Conservation (phyloP, 169 alveolate genomes). For the Besnoitia besnoiti region DNA sequence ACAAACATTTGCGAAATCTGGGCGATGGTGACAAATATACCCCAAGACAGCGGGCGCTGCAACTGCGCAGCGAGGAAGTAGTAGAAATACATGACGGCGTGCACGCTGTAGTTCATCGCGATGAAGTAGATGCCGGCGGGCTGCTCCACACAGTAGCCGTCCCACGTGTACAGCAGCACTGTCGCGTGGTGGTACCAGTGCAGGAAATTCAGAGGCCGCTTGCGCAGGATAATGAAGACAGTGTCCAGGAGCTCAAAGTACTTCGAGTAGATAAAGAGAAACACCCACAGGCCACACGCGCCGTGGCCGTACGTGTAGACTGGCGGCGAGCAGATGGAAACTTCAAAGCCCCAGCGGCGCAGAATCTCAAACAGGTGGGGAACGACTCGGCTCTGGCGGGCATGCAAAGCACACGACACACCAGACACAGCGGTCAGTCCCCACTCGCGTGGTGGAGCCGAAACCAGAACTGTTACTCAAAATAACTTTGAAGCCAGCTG, state of each 20-base stretch:
- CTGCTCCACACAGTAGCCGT: slow-evolving; percentile 80
- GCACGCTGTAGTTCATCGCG: slow-evolving; percentile 85
- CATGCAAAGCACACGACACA: too few relatives aligned
- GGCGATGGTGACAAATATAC: slow-evolving; percentile 75
- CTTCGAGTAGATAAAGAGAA: slow-evolving; percentile 81
- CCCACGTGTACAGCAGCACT: slow-evolving; percentile 87
- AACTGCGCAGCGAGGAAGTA: slow-evolving; percentile 77
- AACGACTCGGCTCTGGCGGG: slow-evolving; percentile 70
- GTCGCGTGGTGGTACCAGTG: slow-evolving; percentile 90
- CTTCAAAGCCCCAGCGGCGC: slow-evolving; percentile 73
- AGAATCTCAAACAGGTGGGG: slow-evolving; percentile 71
- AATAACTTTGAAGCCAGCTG: too few relatives aligned
- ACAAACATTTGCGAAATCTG: slow-evolving; percentile 83
- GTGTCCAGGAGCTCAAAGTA: slow-evolving; percentile 86
- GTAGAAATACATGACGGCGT: slow-evolving; percentile 85
- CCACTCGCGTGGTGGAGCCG: too few relatives aligned
- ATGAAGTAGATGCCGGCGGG: slow-evolving; percentile 84
- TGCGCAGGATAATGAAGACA: slow-evolving; percentile 78
- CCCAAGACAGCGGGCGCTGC: slow-evolving; percentile 80
- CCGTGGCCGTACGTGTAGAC: slow-evolving; percentile 79
- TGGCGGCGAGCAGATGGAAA: slow-evolving; percentile 79
- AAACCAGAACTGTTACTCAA: too few relatives aligned
- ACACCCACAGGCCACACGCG: slow-evolving; percentile 81
- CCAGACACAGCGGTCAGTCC: too few relatives aligned
- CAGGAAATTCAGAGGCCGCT: slow-evolving; percentile 76